These are phyloP conservation scores for Tetrapisispora iriomotensis DNA, from an alignment of 805 yeast genomes.

Conservation along the genomic window DNA sequence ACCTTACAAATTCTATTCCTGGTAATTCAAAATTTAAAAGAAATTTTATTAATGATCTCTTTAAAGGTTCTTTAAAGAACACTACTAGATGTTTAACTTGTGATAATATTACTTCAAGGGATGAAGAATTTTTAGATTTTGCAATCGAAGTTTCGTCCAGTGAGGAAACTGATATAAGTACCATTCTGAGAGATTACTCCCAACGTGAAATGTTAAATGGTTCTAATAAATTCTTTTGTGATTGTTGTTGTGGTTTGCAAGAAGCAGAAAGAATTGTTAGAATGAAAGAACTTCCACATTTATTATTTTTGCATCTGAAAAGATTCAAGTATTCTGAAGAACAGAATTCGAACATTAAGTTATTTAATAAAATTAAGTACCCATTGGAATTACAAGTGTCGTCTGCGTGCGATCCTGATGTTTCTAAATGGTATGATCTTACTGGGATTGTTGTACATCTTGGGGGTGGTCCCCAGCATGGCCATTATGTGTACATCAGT, in stretches of 20 bases:
- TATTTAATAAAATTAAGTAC: conserved; percentile 77
- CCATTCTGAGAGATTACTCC: conserved; percentile 39
- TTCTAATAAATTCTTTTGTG: conserved; percentile 87
- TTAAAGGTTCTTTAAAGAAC: conserved; percentile 77
- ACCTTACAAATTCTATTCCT: neutral
- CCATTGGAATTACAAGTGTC: conserved; percentile 63
- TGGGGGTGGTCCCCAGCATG: conserved; percentile 97
- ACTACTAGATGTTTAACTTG: conserved; percentile 87
- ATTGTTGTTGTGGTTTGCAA: conserved; percentile 78
- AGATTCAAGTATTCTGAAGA: conserved; percentile 86
- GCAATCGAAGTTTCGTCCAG: conserved; percentile 75
- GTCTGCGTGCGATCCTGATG: conserved; percentile 35
- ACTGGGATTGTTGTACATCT: conserved; percentile 85
- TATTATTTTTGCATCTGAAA: conserved; percentile 76
- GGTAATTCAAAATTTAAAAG: conserved; percentile 5
- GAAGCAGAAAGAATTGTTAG: conserved; percentile 90
- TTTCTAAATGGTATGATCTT: conserved; percentile 58
- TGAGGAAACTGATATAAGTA: conserved; percentile 61
- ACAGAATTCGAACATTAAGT: conserved; percentile 69
- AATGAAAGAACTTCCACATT: conserved; percentile 64
- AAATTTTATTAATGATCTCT: conserved; percentile 57
- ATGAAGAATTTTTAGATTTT: conserved; percentile 79
- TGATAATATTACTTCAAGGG: conserved; percentile 69
- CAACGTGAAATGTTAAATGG: conserved; percentile 79
- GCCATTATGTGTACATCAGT: conserved; percentile 85